A percentile compares a stretch with the other conserved stretches of the same genome.
phyloP scores from a whole-genome alignment of 805 yeast genomes.

The Wickerhamomyces mucosus region DNA sequence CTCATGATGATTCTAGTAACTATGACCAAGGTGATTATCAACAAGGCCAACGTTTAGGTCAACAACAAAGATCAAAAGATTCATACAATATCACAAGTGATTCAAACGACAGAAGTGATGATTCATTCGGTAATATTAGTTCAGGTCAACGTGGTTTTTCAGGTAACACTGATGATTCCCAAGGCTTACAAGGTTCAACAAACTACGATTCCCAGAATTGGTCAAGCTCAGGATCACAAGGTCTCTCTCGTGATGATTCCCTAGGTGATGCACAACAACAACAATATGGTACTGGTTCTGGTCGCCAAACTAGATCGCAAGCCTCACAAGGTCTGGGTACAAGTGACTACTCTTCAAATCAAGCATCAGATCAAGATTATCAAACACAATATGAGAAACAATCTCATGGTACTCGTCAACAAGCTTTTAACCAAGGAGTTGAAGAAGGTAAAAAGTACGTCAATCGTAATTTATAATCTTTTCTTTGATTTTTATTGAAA shows the following conservation, averaged over 20 bases:
- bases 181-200: no score
- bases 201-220: no score
- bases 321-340: constrained; percentile 1
- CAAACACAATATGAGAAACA: constrained; percentile 11
- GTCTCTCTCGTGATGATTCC: neutral
- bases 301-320: constrained; percentile 21
- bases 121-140: no score
- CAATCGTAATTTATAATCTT: constrained; percentile 16
- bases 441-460: constrained; percentile 19
- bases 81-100: neutral
- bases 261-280: neutral
- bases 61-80: neutral
- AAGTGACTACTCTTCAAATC: neutral
- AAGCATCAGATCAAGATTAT: constrained; percentile 4
- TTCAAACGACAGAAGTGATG: constrained; percentile 3
- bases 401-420: constrained; percentile 15
- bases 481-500: neutral
- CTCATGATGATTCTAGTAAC: neutral
- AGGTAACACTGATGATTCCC: no score
- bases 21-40: neutral
- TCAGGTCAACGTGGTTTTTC: no score
- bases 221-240: neutral
- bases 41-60: no score
- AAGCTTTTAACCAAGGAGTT: constrained; percentile 15
- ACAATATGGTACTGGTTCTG: constrained; percentile 2